Conservation (phyloP, 2,329 filamentous ascomycete genomes). For the Aspergillus transmontanensis region DNA sequence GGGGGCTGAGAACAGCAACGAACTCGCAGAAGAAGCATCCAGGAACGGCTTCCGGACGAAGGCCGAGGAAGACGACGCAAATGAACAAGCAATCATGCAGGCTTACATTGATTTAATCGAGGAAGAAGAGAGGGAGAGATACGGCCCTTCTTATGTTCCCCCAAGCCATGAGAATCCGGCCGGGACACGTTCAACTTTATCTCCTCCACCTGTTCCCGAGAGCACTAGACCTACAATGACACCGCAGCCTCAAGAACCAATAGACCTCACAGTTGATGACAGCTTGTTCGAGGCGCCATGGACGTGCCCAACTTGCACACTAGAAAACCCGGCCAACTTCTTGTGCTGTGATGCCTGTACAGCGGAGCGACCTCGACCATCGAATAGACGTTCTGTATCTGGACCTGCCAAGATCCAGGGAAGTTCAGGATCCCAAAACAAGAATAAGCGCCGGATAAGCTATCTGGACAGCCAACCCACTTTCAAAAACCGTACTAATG, state of each 20-base stretch:
- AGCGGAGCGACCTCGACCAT: conserved; percentile 52
- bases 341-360: conserved; percentile 64
- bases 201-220: conserved; percentile 40
- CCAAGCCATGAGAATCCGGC: conserved; percentile 56
- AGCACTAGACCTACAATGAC: conserved; percentile 26
- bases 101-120: conserved; percentile 85
- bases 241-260: conserved; percentile 7
- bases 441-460: conserved; percentile 27
- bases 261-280: conserved; percentile 28
- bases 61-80: conserved; percentile 85
- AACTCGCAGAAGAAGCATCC: conserved; percentile 68
- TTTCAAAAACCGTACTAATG: conserved; percentile 33
- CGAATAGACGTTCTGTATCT: conserved; percentile 18
- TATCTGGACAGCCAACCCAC: conserved; percentile 18
- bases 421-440: conserved; percentile 13
- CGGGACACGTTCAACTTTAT: conserved; percentile 45
- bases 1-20: conserved; percentile 65
- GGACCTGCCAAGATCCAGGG: conserved; percentile 10
- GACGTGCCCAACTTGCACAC: conserved; percentile 64
- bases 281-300: conserved; percentile 49
- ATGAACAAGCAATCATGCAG: conserved; percentile 82
- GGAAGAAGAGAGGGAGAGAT: conserved; percentile 68
- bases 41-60: conserved; percentile 77
- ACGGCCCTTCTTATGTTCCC: conserved; percentile 59
- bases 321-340: conserved; percentile 62